These are phyloP conservation scores for Auriculariales sp. DNA, from an alignment of 768 basidiomycete species.

Conservation along the genomic window DNA sequence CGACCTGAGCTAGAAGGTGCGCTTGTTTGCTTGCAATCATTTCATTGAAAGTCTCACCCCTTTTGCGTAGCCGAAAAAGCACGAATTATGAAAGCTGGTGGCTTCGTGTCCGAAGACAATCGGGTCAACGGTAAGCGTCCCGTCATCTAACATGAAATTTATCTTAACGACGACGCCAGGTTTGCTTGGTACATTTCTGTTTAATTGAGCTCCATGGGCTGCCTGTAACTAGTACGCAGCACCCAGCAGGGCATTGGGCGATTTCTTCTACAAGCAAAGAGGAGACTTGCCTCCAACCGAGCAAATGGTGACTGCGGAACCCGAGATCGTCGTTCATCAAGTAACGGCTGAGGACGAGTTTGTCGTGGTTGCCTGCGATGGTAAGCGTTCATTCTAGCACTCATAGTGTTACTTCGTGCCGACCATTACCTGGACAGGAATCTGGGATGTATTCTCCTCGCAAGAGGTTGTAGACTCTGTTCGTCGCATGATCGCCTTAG, in stretches of 20 bases:
- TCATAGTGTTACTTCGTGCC: neutral
- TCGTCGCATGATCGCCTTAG: neutral
- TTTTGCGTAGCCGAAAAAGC: neutral
- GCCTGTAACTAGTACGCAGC: neutral
- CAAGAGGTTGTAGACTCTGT: neutral
- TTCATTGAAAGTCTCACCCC: neutral
- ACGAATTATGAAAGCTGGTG: neutral
- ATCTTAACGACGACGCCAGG: neutral
- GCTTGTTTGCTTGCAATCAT: neutral
- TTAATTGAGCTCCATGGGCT: too few relatives aligned
- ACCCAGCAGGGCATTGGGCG: neutral
- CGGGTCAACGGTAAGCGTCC: neutral
- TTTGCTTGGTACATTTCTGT: neutral
- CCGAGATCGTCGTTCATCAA: neutral
- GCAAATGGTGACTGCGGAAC: neutral
- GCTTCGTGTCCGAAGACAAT: neutral
- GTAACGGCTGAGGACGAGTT: neutral
- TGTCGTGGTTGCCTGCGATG: neutral
- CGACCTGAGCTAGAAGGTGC: neutral
- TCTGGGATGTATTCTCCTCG: neutral
- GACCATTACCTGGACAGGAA: neutral
- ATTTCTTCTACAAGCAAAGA: neutral
- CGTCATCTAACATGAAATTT: neutral
- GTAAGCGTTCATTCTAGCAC: neutral
- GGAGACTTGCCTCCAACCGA: neutral